Conservation (phyloP, 305 asterid genomes). For the Ruellia speciosa region DNA sequence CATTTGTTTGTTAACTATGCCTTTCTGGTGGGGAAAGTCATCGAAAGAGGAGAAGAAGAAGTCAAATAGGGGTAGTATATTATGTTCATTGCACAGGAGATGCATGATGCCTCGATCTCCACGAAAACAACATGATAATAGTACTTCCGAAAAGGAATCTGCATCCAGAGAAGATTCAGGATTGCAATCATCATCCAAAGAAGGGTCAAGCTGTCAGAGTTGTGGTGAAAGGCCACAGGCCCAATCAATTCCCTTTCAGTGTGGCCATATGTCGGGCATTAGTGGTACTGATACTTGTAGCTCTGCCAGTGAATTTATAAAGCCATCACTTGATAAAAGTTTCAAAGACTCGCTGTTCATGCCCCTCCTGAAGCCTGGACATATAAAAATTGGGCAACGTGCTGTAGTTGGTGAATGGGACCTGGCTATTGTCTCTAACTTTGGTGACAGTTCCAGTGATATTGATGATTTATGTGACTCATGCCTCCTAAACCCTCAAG, state of each 20-base stretch:
- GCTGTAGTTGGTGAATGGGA: conserved; percentile 46
- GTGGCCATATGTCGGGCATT: conserved; percentile 9
- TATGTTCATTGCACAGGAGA: conserved; percentile 25
- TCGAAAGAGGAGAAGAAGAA: conserved; percentile 32
- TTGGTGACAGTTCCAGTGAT: conserved; percentile 41
- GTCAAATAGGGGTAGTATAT: conserved; percentile 26
- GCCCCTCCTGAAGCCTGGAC: conserved; percentile 44
- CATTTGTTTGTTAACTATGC: too few relatives aligned
- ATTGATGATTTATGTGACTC: conserved; percentile 60
- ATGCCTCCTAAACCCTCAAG: conserved; percentile 56
- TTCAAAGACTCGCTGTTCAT: conserved; percentile 38
- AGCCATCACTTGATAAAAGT: conserved; percentile 31
- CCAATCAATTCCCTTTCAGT: conserved; percentile 42
- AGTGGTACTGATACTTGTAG: conserved; percentile 22
- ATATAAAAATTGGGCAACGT: conserved; percentile 27
- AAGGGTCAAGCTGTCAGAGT: conserved; percentile 30
- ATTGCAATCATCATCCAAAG: conserved; percentile 29
- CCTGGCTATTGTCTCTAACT: conserved; percentile 41
- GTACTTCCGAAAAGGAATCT: conserved; percentile 22
- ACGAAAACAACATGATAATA: conserved; percentile 20
- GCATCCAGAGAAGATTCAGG: conserved; percentile 20
- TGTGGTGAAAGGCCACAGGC: conserved; percentile 25
- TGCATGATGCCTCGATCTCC: conserved; percentile 29
- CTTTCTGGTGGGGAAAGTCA: conserved; percentile 38
- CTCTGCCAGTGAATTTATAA: conserved; percentile 13